These are phyloP conservation scores for Elongisporangium anandrum DNA, from an alignment of 352 stramenopile species.

Conservation along the genomic window DNA sequence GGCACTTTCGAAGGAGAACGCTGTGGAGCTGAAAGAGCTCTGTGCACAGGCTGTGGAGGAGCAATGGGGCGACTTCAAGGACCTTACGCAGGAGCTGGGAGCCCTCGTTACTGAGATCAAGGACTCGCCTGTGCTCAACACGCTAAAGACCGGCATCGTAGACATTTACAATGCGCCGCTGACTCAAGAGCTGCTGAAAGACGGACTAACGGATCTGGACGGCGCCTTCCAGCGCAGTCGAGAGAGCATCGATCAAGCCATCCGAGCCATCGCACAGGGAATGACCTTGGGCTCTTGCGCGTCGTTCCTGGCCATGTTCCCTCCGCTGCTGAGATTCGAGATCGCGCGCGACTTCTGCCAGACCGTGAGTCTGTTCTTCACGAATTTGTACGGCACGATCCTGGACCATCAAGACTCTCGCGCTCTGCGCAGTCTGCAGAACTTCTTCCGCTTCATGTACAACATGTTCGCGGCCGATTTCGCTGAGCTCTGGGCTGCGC, in stretches of 20 bases:
- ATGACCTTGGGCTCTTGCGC: conserved; percentile 7
- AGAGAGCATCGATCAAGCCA: conserved; percentile 20
- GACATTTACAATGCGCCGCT: conserved; percentile 31
- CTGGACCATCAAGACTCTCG: conserved; percentile 16
- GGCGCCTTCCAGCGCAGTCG: conserved; percentile 17
- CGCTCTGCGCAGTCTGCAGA: conserved; percentile 10
- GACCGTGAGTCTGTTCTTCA: conserved; percentile 38
- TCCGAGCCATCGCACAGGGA: conserved; percentile 16
- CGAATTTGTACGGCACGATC: conserved; percentile 25
- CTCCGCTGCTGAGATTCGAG: conserved; percentile 32
- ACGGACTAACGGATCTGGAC: conserved; percentile 21
- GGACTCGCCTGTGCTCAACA: conserved; percentile 5
- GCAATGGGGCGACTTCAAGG: conserved; percentile 6
- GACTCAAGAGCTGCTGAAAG: conserved; percentile 14
- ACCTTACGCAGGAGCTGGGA: conserved; percentile 7
- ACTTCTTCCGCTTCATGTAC: conserved; percentile 15
- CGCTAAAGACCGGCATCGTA: conserved; percentile 3
- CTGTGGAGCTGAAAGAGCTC: conserved; percentile 7
- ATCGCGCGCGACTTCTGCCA: conserved; percentile 48
- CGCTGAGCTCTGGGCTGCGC: conserved; percentile 10
- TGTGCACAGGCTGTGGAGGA: not conserved
- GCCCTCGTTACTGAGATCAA: conserved; percentile 3
- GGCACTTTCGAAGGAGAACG: conserved; percentile 11
- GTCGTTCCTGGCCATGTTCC: conserved; percentile 17
- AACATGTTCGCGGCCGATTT: conserved; percentile 28